Conservation (phyloP, 352 stramenopile species). For the Peronospora tabacina region DNA sequence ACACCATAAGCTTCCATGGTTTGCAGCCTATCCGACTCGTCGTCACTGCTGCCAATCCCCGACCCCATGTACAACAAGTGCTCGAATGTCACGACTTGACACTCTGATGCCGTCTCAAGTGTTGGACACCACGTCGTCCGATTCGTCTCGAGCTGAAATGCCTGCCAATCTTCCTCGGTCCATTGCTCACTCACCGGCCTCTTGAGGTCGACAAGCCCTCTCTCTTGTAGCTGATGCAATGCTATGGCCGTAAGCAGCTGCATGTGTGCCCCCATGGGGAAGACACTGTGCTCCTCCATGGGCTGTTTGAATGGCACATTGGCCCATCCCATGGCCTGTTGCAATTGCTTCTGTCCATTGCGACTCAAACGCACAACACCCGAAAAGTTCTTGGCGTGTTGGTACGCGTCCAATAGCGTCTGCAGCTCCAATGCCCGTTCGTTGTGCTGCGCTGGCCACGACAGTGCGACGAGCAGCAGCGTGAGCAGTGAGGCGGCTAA, state of each 20-base stretch:
- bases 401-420: constrained; percentile 27
- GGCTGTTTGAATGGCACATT: constrained; percentile 40
- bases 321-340: constrained; percentile 35
- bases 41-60: constrained; percentile 32
- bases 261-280: constrained; percentile 50
- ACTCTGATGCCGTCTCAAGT: constrained; percentile 18
- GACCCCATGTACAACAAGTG: constrained; percentile 63
- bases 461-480: constrained; percentile 31
- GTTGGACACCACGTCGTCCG: constrained; percentile 45
- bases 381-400: constrained; percentile 37
- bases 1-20: constrained; percentile 25
- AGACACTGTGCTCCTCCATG: constrained; percentile 44
- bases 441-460: constrained; percentile 27
- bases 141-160: constrained; percentile 40
- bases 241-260: constrained; percentile 49
- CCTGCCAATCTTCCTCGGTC: constrained; percentile 32
- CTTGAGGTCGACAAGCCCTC: constrained; percentile 29
- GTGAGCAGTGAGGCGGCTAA: constrained; percentile 28
- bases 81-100: constrained; percentile 49
- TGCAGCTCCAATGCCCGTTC: constrained; percentile 26
- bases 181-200: constrained; percentile 32
- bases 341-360: constrained; percentile 43
- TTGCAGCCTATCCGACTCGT: constrained; percentile 2
- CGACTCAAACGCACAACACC: constrained; percentile 44
- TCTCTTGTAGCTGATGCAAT: constrained; percentile 58